These are phyloP conservation scores for Chaetomiaceae sp. DNA, from an alignment of 2,329 filamentous ascomycete species.

Conservation along the genomic window DNA sequence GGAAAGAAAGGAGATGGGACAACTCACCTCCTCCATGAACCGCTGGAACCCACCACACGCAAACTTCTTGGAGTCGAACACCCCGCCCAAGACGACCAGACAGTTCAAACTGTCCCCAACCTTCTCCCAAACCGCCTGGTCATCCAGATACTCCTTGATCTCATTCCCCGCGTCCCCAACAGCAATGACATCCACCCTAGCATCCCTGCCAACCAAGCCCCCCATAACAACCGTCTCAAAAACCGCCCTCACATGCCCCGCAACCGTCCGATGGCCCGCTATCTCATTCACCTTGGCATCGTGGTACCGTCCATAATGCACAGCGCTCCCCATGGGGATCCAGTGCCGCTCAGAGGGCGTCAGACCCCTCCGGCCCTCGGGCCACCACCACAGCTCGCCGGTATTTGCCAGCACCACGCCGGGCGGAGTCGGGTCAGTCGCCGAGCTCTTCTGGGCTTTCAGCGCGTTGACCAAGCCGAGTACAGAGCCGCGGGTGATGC, in stretches of 20 bases:
- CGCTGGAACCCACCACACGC: conserved; percentile 40
- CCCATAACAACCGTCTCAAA: conserved; percentile 58
- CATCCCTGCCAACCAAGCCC: conserved; percentile 41
- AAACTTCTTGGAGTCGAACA: conserved; percentile 37
- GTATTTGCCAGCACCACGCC: conserved; percentile 73
- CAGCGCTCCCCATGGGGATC: conserved; percentile 58
- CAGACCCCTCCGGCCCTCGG: conserved; percentile 55
- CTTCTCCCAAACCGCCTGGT: conserved; percentile 45
- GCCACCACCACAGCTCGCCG: conserved; percentile 73
- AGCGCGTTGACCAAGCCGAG: conserved; percentile 56
- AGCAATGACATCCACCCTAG: conserved; percentile 64
- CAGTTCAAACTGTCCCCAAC: conserved; percentile 43
- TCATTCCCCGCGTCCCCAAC: conserved; percentile 62
- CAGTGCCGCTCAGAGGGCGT: conserved; percentile 52
- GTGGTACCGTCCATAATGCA: conserved; percentile 51
- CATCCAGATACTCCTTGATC: conserved; percentile 54
- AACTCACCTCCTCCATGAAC: conserved; percentile 49
- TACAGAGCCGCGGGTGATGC: conserved; percentile 66
- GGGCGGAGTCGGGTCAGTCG: conserved; percentile 36
- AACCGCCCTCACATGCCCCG: conserved; percentile 61
- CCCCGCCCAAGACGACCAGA: conserved; percentile 47
- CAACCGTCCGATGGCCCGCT: conserved; percentile 50
- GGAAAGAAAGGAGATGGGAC: background rate
- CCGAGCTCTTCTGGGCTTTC: conserved; percentile 32
- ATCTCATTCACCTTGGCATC: conserved; percentile 56